Conservation (phyloP, 2,329 filamentous ascomycete species). For the Cordyceps cateniannulata region DNA sequence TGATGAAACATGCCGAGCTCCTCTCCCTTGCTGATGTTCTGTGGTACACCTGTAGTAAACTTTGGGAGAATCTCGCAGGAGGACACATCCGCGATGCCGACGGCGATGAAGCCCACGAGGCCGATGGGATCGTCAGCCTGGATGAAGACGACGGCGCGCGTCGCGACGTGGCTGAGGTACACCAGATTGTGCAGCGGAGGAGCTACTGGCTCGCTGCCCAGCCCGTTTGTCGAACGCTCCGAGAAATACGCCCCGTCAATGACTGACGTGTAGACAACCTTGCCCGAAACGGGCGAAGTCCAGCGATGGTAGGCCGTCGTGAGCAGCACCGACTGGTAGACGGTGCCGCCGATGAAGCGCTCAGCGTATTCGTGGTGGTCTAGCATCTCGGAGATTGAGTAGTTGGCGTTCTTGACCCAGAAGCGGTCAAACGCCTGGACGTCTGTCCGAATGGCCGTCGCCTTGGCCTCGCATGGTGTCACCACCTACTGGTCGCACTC, state of each 20-base stretch:
- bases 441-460: slow-evolving; percentile 39
- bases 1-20: slow-evolving; percentile 69
- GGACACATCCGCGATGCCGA: slow-evolving; percentile 67
- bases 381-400: slow-evolving; percentile 56
- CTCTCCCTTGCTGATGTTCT: slow-evolving; percentile 48
- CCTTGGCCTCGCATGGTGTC: slow-evolving; percentile 55
- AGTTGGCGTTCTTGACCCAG: slow-evolving; percentile 61
- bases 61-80: slow-evolving; percentile 48
- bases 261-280: slow-evolving; percentile 44
- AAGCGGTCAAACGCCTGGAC: slow-evolving; percentile 51
- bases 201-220: slow-evolving; percentile 8
- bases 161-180: slow-evolving; percentile 57
- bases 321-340: slow-evolving; percentile 62
- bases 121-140: slow-evolving; percentile 60
- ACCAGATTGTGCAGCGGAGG: slow-evolving; percentile 40
- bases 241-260: slow-evolving; percentile 58
- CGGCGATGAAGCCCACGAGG: slow-evolving; percentile 58
- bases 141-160: slow-evolving; percentile 60
- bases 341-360: slow-evolving; percentile 51
- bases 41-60: slow-evolving; percentile 5
- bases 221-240: slow-evolving; percentile 28
- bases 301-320: slow-evolving; percentile 61
- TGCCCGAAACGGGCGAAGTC: slow-evolving; percentile 57
- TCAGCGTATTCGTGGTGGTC: slow-evolving; percentile 38
- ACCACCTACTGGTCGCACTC: slow-evolving; percentile 34